Base-by-base conservation (phyloP, 352 stramenopile species). In the Phytophthora fragariae region DNA sequence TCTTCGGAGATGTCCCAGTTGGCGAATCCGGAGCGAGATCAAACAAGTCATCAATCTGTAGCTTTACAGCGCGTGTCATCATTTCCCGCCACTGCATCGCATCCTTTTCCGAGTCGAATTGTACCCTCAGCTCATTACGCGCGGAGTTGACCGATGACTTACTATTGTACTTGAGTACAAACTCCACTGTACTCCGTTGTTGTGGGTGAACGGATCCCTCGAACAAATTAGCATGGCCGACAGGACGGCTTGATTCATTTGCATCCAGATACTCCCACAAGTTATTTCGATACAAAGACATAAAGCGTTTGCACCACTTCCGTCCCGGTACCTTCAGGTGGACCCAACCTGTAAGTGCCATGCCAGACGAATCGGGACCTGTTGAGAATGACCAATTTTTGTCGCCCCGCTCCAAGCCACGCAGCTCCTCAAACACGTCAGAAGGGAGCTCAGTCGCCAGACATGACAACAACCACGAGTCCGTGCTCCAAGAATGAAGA, bases 231-330 rank as follows among this genome's bases (percentile, higher is more conserved):
- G 84, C 85, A 76, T 89, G 89, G 19, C 85, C 89, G 14, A 94
- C 82, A 6, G 89, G 89, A 17, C 84, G 79, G 58, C 84, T 92
- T 7, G 65, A 72, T 24, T 87, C 79, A 7, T 79, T 83, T 31
- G 91, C 81, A 69, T 93, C 85, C 27, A 93, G 62, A 62, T 92
- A 94, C 57, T 95, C 89, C 81, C 84, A 92, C 0, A 95, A 53
- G 46, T 84, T 89, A 69, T 94, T 95, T 37, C 89, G 83, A 58
- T 85, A 90, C 0, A 95, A 68, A 24, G 83, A 89, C 47, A 95
- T 41, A 54, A 81, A 95, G 2, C 89, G 81, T 54, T 85, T 90
- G 65, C 80, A 80, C 89, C 89, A 95, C 61, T 89, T 84, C 31
- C 74, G 76, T 5, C 86, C 84, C 0, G 85, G 83, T 31, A 90